Evolutionary conservation across 805 yeast genomes (phyloP).

Genomic region (Candida easanensis): DNA sequence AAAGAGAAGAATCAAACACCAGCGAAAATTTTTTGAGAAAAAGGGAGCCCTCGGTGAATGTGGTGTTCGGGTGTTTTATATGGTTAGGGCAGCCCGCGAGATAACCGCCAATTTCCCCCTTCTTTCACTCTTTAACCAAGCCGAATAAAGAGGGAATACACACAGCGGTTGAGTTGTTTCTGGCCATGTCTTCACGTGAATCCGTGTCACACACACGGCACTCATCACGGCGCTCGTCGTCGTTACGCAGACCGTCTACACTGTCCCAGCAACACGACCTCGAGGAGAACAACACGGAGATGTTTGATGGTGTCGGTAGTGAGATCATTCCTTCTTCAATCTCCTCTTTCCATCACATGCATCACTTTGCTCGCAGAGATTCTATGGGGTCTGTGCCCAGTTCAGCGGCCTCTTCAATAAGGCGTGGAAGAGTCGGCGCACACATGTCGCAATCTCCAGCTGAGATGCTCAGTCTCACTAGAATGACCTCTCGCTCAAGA

Average conservation of each 20-base stretch:
- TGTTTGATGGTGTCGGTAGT: constrained; percentile 75
- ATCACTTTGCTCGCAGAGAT: constrained; percentile 31
- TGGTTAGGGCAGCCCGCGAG: constrained; percentile 5
- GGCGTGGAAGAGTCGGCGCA: constrained; percentile 22
- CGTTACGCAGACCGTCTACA: constrained; percentile 31
- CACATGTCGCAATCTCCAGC: constrained; percentile 13
- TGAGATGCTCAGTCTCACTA: constrained; percentile 19
- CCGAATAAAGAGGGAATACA: too few relatives aligned
- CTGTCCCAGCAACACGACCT: constrained; percentile 45
- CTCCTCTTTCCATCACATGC: constrained; percentile 72
- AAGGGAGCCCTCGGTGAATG: background rate
- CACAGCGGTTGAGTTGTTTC: too few relatives aligned
- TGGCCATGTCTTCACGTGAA: background rate
- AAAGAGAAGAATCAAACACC: too few relatives aligned
- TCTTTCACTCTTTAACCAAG: too few relatives aligned
- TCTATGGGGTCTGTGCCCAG: constrained; percentile 14
- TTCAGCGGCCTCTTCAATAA: constrained; percentile 28
- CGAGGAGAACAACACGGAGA: constrained; percentile 61
- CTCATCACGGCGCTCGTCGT: constrained; percentile 23
- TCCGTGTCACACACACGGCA: constrained; percentile 3
- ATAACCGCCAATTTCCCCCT: background rate
- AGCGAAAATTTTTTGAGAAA: too few relatives aligned
- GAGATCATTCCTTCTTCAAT: constrained; percentile 77
- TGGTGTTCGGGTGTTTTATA: constrained; percentile 9
- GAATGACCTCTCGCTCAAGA: constrained; percentile 31